Conservation (phyloP, 805 yeast species). For the Starmerella bombi region DNA sequence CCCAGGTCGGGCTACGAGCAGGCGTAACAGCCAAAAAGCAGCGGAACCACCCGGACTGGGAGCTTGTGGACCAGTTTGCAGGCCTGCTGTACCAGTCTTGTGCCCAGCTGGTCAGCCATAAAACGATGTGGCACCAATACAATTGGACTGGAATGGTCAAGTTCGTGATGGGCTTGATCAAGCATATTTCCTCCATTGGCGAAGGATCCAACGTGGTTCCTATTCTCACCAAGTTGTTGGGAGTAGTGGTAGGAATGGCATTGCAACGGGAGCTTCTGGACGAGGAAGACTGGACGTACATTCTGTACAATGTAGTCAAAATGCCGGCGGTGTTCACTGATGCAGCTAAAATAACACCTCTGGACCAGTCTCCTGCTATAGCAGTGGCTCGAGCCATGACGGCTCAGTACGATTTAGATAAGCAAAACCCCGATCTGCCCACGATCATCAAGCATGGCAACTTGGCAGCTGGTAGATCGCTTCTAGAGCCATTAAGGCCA, state of each 20-base stretch:
- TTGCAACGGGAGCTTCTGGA: conserved; percentile 26
- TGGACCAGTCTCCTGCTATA: conserved; percentile 16
- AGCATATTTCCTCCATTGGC: conserved; percentile 17
- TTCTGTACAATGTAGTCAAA: conserved; percentile 25
- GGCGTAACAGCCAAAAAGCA: conserved; percentile 17
- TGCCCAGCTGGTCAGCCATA: conserved; percentile 11
- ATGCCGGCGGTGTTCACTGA: conserved; percentile 21
- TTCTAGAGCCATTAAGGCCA: conserved; percentile 10
- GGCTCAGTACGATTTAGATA: conserved; percentile 19
- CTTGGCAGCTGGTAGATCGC: conserved; percentile 10
- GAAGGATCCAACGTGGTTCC: conserved; percentile 3
- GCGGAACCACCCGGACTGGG: conserved; percentile 20
- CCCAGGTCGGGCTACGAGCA: conserved; percentile 26
- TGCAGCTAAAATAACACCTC: conserved; percentile 16
- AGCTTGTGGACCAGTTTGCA: conserved; percentile 23
- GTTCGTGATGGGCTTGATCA: conserved; percentile 24
- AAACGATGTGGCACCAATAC: conserved; percentile 19
- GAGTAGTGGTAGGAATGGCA: conserved; percentile 23
- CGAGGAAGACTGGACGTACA: conserved; percentile 24
- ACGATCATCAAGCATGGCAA: conserved; percentile 17
- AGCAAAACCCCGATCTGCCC: conserved; percentile 11
- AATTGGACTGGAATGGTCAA: conserved; percentile 32
- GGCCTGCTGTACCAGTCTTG: conserved; percentile 20
- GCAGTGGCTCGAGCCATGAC: conserved; percentile 20
- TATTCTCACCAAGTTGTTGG: conserved; percentile 16